Base-by-base conservation (phyloP, 805 yeast genomes). In the Hanseniaspora lindneri region DNA sequence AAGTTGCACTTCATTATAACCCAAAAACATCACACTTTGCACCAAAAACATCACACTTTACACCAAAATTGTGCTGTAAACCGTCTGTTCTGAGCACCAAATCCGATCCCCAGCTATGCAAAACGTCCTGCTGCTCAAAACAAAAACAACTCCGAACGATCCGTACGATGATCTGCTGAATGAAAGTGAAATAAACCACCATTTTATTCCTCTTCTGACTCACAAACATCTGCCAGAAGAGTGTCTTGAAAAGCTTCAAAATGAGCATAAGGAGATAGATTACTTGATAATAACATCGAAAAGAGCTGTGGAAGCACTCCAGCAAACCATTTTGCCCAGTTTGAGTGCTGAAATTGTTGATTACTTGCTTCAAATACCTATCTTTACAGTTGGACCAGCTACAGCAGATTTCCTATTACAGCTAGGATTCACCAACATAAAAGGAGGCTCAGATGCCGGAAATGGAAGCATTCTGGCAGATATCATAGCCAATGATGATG, bases 371-470 rank as follows among this genome's bases (percentile, higher is more conserved):
- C 47, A 54, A 3, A 77, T 77, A 55, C 74, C 79, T 0, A 80
- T 81, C 0, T 89, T 79, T 58, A 85, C 96, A 0, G 96, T 89
- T 5, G 97, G 97, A 0, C 95, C 95, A 1, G 87, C 95, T 0
- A 89, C 97, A 0, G 73, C 72, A 17, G 66, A 67, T 14, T 75
- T 81, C 16, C 61, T 89, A 11, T 52, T 59, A 2, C 66, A 68
- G 6, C 61, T 77, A 27, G 96, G 95, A 0, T 89, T 87, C 59
- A 58, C 50, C 1, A 73, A 76, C 52, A 73, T 89, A 0, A 63
- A 76, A 49, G 95, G 96, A 3, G 95, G 89, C 0, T 65, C 60
- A 0, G 61, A 73, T 8, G 86, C 94, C 1, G 96, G 96, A 0
- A 86, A 85, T 61, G 96, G 96, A 1, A 64, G 72, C 4, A 66